Conservation (phyloP, 257 asterid species). For the Linderniella brevidens region DNA sequence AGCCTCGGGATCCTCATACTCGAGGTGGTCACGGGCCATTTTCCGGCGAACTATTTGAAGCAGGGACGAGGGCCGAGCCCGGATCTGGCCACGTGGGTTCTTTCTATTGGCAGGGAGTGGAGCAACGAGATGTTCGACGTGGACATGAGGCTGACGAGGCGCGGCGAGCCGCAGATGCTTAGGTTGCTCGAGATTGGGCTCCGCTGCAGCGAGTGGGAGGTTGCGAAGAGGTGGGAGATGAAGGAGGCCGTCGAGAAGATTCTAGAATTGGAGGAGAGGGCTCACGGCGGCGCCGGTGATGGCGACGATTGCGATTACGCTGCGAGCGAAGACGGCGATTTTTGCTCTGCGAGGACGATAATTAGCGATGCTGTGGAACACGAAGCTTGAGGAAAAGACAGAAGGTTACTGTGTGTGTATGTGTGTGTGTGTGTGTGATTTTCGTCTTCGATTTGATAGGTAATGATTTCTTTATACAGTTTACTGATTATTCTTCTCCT, state of each 20-base stretch:
- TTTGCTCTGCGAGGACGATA: conserved; percentile 15
- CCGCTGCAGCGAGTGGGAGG: conserved; percentile 47
- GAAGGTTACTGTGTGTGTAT: no score
- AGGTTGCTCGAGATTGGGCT: conserved; percentile 53
- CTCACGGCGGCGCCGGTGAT: conserved; percentile 19
- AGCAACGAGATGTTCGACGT: conserved; percentile 59
- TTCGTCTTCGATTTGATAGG: no score
- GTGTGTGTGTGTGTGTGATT: no score
- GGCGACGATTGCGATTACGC: conserved; percentile 23
- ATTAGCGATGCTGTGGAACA: no score
- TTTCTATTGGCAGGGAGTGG: conserved; percentile 50
- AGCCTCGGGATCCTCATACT: conserved; percentile 58
- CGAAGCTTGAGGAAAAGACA: no score
- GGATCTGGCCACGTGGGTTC: conserved; percentile 50
- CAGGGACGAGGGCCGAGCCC: conserved; percentile 31
- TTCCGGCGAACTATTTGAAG: conserved; percentile 37
- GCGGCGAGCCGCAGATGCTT: conserved; percentile 34
- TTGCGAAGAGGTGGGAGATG: conserved; percentile 39
- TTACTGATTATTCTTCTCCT: no score
- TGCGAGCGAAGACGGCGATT: conserved; percentile 20
- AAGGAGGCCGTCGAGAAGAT: conserved; percentile 30
- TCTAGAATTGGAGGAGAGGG: conserved; percentile 36
- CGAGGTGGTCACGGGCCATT: conserved; percentile 46
- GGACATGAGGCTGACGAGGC: conserved; percentile 10
- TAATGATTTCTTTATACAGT: no score